These are phyloP conservation scores for Fusarium siculi DNA, from an alignment of 2,329 filamentous ascomycete species.

Conservation along the genomic window DNA sequence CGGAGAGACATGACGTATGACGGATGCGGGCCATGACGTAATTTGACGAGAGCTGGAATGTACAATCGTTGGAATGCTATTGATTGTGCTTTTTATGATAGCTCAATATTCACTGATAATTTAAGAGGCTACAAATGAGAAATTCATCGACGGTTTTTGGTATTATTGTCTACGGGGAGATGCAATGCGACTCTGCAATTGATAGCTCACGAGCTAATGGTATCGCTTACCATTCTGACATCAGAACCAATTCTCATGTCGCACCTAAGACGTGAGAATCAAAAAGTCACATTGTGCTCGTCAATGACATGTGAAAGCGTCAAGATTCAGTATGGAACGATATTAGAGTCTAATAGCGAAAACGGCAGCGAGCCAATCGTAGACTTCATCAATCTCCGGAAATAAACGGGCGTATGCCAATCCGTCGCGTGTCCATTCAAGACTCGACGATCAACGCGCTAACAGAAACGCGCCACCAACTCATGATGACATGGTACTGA, in stretches of 20 bases:
- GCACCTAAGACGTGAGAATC: rapidly evolving
- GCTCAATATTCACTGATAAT: rapidly evolving
- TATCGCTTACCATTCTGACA: background rate
- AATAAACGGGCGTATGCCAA: background rate
- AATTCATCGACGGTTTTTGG: no score
- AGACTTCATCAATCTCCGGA: background rate
- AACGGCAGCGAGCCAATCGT: background rate
- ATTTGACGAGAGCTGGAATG: background rate
- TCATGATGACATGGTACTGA: background rate
- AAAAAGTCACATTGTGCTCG: rapidly evolving
- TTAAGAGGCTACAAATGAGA: rapidly evolving
- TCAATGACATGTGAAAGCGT: background rate
- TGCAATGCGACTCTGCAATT: rapidly evolving
- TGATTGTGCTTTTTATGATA: background rate
- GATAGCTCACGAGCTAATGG: background rate
- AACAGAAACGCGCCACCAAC: background rate
- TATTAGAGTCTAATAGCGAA: background rate
- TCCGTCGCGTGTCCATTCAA: background rate
- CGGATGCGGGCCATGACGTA: constrained; percentile 22
- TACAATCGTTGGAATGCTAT: background rate
- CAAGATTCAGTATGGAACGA: background rate
- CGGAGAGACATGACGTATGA: constrained; percentile 14
- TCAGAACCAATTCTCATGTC: background rate
- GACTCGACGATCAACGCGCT: background rate
- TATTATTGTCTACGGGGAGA: rapidly evolving